Conservation (phyloP, 169 alveolate species). For the Eimeria sp. region DNA sequence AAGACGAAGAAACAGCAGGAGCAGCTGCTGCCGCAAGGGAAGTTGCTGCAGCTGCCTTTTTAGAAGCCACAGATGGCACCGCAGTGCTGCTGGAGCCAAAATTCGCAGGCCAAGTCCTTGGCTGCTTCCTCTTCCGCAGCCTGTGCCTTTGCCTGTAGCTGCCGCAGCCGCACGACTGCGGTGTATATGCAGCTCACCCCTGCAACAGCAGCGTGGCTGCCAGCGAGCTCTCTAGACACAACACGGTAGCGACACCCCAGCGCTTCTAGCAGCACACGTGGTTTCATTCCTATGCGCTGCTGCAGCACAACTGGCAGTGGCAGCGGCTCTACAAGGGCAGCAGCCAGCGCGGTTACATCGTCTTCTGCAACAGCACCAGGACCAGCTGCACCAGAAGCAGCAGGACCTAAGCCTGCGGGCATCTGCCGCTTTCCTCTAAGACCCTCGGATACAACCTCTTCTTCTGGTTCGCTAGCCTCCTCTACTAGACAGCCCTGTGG, state of each 20-base stretch:
- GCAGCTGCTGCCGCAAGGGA: neutral
- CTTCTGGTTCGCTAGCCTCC: neutral
- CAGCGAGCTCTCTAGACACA: slow-evolving; percentile 26
- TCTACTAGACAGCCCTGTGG: slow-evolving; percentile 61
- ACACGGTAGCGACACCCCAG: slow-evolving; percentile 31
- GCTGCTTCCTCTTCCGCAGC: slow-evolving; percentile 75
- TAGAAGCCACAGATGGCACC: slow-evolving; percentile 21
- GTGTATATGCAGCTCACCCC: slow-evolving; percentile 51
- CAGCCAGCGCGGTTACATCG: neutral
- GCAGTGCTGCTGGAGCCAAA: slow-evolving; percentile 63
- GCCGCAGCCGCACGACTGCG: slow-evolving; percentile 74
- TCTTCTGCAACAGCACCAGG: neutral
- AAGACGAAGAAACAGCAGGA: neutral
- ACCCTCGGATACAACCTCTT: neutral
- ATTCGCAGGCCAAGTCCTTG: slow-evolving; percentile 74
- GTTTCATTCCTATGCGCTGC: slow-evolving; percentile 49
- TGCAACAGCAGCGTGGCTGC: slow-evolving; percentile 57
- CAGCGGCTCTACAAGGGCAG: slow-evolving; percentile 30
- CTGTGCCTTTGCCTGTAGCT: slow-evolving; percentile 70
- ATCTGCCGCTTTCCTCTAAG: neutral
- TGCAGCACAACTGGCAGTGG: slow-evolving; percentile 34
- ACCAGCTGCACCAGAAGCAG: neutral
- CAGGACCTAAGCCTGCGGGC: neutral
- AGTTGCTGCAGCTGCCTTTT: no score
- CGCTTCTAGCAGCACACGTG: slow-evolving; percentile 48